Base-by-base conservation (phyloP, 352 stramenopile species). In the Phytophthora sansomeana region DNA sequence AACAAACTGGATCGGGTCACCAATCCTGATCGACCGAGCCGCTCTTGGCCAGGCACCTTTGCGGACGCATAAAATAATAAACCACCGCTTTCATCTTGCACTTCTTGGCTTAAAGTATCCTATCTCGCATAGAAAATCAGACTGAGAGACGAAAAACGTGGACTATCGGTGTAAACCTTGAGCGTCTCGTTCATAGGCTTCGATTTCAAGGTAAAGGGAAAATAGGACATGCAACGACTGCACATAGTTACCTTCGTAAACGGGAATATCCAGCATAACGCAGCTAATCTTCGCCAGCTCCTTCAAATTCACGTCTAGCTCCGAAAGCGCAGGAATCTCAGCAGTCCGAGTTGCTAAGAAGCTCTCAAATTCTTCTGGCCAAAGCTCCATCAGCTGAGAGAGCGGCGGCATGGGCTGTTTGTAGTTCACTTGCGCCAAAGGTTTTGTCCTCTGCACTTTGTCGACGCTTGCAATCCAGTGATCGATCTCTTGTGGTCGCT, bases 191-290 rank as follows among this genome's bases (percentile, higher is more conserved):
- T 91, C 78, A 67, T 89, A 87, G 38, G 49, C 39, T 30, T 83
- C 57, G 17, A 95, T 91, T 65, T 96, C 89, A 49, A 81, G 59
- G 61, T 93, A 98, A 26, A 98, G 66, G 7, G 85, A 93, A 41
- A 98, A 98, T 19, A 99, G 72, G 3, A 96, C 58, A 76, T 98
- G 94, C 26, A 98, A 77, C 36, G 87, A 95, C 63, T 98, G 83
- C 50, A 98, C 64, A 24, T 91, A 67, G n/a, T 84, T 78, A 1
- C 68, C 69, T 52, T 80, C 65, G 69, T 97, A 89, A 21, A 98
- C 89, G 6, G 96, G 96, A 36, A 99, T 97, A 64, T 98, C 96
- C 32, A 98, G 64, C 17, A 98, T 47, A 4, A 81, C 87, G 59
- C 95, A 98, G 21, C 97, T 76, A 21, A 98, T 72, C 33, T 82